Evolutionary conservation across 1,284 basidiomycete species (phyloP).

Genomic region (Exobasidium cylindrosporum): DNA sequence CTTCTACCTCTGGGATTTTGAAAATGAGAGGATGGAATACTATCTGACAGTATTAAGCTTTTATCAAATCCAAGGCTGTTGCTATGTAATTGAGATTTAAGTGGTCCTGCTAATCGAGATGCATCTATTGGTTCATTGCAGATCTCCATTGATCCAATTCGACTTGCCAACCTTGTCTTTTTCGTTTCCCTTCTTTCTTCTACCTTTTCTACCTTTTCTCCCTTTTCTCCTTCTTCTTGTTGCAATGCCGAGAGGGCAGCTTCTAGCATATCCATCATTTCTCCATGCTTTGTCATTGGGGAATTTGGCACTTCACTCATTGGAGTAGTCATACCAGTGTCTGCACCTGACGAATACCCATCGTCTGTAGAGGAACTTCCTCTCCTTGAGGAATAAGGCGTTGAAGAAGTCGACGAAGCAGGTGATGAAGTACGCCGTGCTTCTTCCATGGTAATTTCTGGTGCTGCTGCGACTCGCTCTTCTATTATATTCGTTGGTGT

Average conservation of each 20-base stretch:
- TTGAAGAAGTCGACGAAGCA: neutral
- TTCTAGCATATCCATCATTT: neutral
- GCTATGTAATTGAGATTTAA: neutral
- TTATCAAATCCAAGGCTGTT: neutral
- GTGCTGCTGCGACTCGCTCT: neutral
- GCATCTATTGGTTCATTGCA: conserved; percentile 3
- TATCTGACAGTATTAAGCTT: neutral
- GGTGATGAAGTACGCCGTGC: neutral
- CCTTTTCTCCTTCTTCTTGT: neutral
- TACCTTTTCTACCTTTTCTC: neutral
- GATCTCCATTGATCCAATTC: neutral
- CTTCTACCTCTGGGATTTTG: neutral
- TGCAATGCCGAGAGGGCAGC: conserved; percentile 1
- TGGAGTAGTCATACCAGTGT: conserved; percentile 15
- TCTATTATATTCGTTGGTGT: neutral
- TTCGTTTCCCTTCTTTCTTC: neutral
- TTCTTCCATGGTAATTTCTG: neutral
- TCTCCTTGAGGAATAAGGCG: conserved; percentile 8
- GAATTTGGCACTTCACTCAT: neutral
- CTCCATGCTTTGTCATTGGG: neutral
- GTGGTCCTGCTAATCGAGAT: conserved; percentile 5
- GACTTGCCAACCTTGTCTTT: neutral
- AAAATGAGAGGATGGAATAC: conserved; percentile 1
- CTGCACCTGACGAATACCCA: conserved; percentile 8
- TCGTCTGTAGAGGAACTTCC: conserved; percentile 13